Evolutionary conservation across 495 filamentous ascomycete genomes (phyloP).

Genomic region (Paragyromitra xinjiangensis): DNA sequence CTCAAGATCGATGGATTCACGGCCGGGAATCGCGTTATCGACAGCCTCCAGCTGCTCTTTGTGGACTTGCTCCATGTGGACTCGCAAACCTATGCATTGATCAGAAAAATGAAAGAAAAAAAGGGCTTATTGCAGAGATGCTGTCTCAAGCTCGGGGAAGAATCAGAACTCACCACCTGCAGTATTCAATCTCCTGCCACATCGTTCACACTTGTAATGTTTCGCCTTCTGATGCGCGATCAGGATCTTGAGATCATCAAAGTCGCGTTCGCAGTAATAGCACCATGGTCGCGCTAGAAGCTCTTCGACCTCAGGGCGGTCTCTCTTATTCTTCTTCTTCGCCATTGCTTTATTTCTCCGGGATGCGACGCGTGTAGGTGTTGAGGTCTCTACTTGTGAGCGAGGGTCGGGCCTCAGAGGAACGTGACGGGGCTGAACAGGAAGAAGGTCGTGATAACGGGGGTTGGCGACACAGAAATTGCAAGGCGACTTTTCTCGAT

Average conservation of each 20-base stretch:
- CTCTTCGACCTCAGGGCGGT: conserved; percentile 85
- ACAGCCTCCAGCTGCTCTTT: conserved; percentile 87
- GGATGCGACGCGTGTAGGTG: conserved; percentile 27
- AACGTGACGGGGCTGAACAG: conserved; percentile 20
- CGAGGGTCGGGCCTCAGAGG: neutral
- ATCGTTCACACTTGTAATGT: conserved; percentile 96
- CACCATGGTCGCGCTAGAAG: conserved; percentile 90
- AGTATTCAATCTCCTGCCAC: conserved; percentile 86
- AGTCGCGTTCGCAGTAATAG: conserved; percentile 99
- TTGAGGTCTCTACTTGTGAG: neutral
- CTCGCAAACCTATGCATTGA: conserved; percentile 74
- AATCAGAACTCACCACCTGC: conserved; percentile 76
- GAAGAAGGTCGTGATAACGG: conserved; percentile 31
- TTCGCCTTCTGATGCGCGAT: conserved; percentile 98
- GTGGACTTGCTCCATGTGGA: conserved; percentile 98
- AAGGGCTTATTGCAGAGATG: neutral
- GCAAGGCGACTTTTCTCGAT: conserved; percentile 34
- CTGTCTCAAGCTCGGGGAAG: neutral
- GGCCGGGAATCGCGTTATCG: conserved; percentile 88
- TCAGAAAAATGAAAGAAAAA: conserved; percentile 32
- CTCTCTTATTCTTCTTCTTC: conserved; percentile 89
- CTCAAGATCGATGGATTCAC: conserved; percentile 84
- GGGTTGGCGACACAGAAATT: conserved; percentile 22
- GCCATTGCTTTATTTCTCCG: conserved; percentile 37
- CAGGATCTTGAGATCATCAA: conserved; percentile 94